Percentiles rank a stretch among this genome's conserved stretches.
phyloP scores from a whole-genome alignment of 169 alveolate genomes.

The Babesia bigemina region DNA sequence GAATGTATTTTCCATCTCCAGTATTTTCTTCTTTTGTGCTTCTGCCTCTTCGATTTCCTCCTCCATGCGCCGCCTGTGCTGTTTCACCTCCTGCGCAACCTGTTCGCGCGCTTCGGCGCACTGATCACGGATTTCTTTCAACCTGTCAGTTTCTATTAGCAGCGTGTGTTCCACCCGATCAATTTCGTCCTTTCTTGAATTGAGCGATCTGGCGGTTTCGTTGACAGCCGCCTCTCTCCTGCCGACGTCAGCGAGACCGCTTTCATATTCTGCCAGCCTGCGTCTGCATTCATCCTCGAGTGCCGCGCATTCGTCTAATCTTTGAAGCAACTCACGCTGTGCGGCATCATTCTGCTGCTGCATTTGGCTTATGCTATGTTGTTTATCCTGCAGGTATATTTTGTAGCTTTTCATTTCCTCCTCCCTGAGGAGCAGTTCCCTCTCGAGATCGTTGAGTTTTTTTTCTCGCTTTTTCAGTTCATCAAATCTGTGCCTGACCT shows the following conservation, averaged over 20 bases:
- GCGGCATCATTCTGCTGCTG: constrained; percentile 44
- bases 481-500: constrained; percentile 21
- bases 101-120: constrained; percentile 41
- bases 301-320: constrained; percentile 43
- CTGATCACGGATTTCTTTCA: constrained; percentile 47
- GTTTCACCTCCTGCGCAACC: constrained; percentile 41
- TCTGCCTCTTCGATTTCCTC: constrained; percentile 54
- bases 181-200: constrained; percentile 55
- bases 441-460: constrained; percentile 15
- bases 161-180: constrained; percentile 55
- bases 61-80: constrained; percentile 27
- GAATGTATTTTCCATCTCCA: constrained; percentile 48
- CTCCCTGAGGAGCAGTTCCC: constrained; percentile 33
- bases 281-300: constrained; percentile 58
- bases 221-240: constrained; percentile 49
- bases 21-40: constrained; percentile 28
- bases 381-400: constrained; percentile 65
- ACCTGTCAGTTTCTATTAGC: constrained; percentile 43
- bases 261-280: constrained; percentile 59
- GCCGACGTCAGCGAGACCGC: constrained; percentile 34
- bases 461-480: constrained; percentile 39
- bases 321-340: constrained; percentile 40
- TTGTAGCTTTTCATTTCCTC: constrained; percentile 59
- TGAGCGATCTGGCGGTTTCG: constrained; percentile 45
- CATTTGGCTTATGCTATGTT: constrained; percentile 42